These are phyloP conservation scores for Psophocarpus tetragonolobus DNA, from an alignment of 306 rosid species.

Conservation along the genomic window DNA sequence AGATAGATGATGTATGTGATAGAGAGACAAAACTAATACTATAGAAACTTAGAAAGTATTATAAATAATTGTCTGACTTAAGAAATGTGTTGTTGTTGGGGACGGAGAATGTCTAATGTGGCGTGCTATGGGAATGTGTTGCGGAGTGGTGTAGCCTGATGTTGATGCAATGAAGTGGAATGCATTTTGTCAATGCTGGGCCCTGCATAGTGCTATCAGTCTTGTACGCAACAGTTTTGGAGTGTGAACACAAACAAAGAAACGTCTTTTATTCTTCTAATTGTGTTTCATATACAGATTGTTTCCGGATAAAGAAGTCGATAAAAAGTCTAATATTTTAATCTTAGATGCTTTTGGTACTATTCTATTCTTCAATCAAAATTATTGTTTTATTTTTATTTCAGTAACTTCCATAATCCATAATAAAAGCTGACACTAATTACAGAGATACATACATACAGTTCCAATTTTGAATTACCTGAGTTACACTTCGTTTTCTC, in stretches of 20 bases:
- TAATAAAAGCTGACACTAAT: not conserved
- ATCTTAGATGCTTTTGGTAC: not conserved
- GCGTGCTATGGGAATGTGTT: not conserved
- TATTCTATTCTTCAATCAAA: not conserved
- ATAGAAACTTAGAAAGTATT: not conserved
- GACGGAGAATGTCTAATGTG: not conserved
- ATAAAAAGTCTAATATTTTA: not conserved
- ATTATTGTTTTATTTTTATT: not conserved
- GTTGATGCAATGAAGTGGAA: not conserved
- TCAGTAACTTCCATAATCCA: not conserved
- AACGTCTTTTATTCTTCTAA: not conserved
- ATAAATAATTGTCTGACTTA: not conserved
- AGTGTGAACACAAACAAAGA: not conserved
- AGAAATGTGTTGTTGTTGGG: not conserved
- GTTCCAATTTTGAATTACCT: not conserved
- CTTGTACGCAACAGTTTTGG: not conserved
- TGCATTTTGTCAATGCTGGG: not conserved
- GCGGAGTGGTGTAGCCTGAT: not conserved
- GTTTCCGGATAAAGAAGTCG: not conserved
- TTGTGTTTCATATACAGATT: not conserved
- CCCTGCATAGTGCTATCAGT: not conserved
- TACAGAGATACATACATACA: not conserved
- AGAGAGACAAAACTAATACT: not conserved
- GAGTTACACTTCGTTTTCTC: not conserved
- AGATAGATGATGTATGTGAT: not conserved